Base-by-base conservation (phyloP, 371 early-diverging fungal species). In the Mortierella sp. region DNA sequence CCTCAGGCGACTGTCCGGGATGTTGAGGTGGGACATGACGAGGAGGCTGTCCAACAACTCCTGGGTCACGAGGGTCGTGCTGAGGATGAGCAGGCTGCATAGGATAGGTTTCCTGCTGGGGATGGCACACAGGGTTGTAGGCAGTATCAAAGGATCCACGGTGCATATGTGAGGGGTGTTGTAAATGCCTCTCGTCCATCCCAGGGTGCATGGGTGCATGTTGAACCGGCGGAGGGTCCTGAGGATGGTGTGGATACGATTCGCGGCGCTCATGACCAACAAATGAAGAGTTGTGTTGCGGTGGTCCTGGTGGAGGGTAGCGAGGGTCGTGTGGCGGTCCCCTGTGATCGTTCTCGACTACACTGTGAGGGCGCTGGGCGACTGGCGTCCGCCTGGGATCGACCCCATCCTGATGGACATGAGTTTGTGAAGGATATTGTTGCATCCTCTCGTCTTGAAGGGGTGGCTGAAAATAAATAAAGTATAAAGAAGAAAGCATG, bases 211-310 rank as follows among this genome's bases (percentile, higher is more conserved):
- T 47, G 39, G 58, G 43, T 34, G 37, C 64, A 26, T 45, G 45
- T 8, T 45, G 41, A 31, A 58, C 13, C 2, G 53, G 31, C 47
- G 55, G 58, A 47, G 53, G 43, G 19, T 63, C 48, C 16, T 61
- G 67, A n/a, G 53, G 67, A 7, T 64, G 66, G 6, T 69, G 53
- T 1, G 48, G 50, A 26, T 66, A 76, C 4, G 77, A 52, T 16
- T 72, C 77, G 16, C 52, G 68, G 34, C 55, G 77, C 39, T 77
- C 77, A 43, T 77, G 77, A 43, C 61, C 39, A 13, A 66, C 45
- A 61, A 66, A 67, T 31, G 69, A 44, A 14, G 75, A 41, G 26
- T 76, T 67, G 6, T 76, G 71, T 16, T 71, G 71, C n/a, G 43
- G 66, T 37, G 50, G 52, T n/a, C 14, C 34, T n/a, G 69, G 67